These are phyloP conservation scores for Lathyrus oleraceus DNA, from an alignment of 306 rosid genomes.

Conservation along the genomic window DNA sequence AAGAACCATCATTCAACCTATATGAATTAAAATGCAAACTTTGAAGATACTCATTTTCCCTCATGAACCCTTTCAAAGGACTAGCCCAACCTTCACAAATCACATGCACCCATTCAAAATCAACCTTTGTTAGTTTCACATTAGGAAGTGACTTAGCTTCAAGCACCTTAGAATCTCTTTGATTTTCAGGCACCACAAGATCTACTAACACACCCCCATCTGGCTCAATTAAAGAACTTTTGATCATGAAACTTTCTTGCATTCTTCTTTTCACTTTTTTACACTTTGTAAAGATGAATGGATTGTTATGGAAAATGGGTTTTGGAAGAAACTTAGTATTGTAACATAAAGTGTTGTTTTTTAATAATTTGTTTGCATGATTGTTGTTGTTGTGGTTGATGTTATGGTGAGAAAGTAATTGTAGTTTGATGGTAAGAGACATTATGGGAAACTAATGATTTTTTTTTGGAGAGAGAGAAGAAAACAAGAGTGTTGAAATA, in stretches of 20 bases:
- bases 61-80: slow-evolving; percentile 93
- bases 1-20: slow-evolving; percentile 61
- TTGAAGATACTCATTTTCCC: slow-evolving; percentile 86
- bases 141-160: slow-evolving; percentile 70
- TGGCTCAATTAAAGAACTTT: slow-evolving; percentile 85
- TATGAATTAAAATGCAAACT: slow-evolving; percentile 86
- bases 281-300: slow-evolving; percentile 29
- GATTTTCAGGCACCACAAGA: slow-evolving; percentile 65
- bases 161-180: slow-evolving; percentile 41
- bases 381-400: slow-evolving; percentile 30
- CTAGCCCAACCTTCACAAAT: slow-evolving; percentile 95
- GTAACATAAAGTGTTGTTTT: not conserved
- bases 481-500: not conserved
- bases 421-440: slow-evolving; percentile 65
- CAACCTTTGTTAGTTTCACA: slow-evolving; percentile 63
- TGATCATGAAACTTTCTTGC: slow-evolving; percentile 46
- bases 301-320: slow-evolving; percentile 50
- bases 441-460: slow-evolving; percentile 35
- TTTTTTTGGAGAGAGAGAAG: slow-evolving; percentile 26
- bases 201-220: slow-evolving; percentile 85
- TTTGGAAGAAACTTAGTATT: slow-evolving; percentile 42
- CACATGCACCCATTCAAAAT: slow-evolving; percentile 93
- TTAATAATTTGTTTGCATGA: slow-evolving; percentile 30
- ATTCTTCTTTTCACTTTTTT: slow-evolving; percentile 40
- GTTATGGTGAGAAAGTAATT: slow-evolving; percentile 40